Percentiles rank a stretch among this genome's conserved stretches.
Evolutionary conservation across 345 rosid species (phyloP).

Genomic region (Populus ilicifolia): DNA sequence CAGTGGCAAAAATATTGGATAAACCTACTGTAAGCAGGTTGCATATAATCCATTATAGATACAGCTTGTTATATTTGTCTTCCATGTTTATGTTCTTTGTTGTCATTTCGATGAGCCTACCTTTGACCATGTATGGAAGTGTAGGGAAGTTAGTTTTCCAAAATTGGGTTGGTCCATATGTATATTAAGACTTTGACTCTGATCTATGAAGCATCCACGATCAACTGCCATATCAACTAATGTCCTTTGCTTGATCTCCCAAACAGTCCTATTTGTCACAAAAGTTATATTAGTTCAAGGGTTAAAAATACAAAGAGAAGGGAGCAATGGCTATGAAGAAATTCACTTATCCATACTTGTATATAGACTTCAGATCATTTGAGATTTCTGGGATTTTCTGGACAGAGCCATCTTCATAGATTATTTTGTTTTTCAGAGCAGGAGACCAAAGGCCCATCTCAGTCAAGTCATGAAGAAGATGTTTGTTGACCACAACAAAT

Average conservation of each 20-base stretch:
- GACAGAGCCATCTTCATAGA: constrained; percentile 71
- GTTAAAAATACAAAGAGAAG: background rate
- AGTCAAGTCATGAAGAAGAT: constrained; percentile 86
- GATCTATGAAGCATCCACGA: constrained; percentile 91
- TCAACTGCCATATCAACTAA: constrained; percentile 88
- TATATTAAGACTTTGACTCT: constrained; percentile 91
- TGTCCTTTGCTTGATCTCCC: constrained; percentile 94
- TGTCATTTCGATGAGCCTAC: constrained; percentile 26
- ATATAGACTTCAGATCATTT: constrained; percentile 60
- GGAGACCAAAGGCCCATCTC: constrained; percentile 94
- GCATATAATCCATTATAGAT: background rate
- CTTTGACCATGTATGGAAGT: constrained; percentile 83
- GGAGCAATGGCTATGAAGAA: background rate
- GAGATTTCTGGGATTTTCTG: constrained; percentile 69
- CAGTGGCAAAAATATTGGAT: background rate
- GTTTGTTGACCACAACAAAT: constrained; percentile 93
- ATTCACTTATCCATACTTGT: constrained; percentile 47
- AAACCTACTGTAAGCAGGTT: background rate
- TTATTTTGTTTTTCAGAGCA: constrained; percentile 68
- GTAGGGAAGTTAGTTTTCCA: constrained; percentile 74
- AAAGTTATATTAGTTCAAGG: background rate
- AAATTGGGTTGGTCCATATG: constrained; percentile 89
- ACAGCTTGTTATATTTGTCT: background rate
- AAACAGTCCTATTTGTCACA: constrained; percentile 59
- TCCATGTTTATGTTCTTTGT: background rate